Percentiles rank a stretch among this genome's conserved stretches.
These are phyloP conservation scores for Gossypium raimondii DNA, from an alignment of 345 rosid species.

Conservation along the genomic window DNA sequence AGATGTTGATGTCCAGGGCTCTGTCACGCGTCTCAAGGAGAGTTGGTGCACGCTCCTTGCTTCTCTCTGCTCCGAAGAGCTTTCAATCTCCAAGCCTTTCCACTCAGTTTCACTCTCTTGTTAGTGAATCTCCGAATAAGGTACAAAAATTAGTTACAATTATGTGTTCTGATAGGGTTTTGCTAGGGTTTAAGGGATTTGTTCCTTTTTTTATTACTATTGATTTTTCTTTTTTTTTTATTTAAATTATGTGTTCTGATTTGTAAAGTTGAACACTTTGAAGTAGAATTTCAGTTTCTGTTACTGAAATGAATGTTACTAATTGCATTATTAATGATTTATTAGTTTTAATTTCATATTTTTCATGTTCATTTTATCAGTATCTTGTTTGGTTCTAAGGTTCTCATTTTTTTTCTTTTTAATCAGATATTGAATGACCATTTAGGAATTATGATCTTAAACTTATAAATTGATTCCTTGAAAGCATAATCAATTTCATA, in stretches of 20 bases:
- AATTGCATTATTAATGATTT: neutral
- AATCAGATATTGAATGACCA: neutral
- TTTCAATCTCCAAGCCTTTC: constrained; percentile 30
- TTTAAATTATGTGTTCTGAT: neutral
- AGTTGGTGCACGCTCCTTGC: constrained; percentile 37
- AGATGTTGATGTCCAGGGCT: constrained; percentile 52
- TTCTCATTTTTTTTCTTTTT: neutral
- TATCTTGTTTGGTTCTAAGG: neutral
- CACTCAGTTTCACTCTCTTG: constrained; percentile 36
- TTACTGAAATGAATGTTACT: neutral
- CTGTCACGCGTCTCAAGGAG: constrained; percentile 52
- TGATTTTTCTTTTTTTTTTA: neutral
- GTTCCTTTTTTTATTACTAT: neutral
- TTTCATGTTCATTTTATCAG: neutral
- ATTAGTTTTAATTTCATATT: neutral
- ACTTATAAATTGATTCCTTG: neutral
- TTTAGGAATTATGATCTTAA: neutral
- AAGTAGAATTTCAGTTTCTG: neutral
- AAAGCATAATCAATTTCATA: too few species aligned
- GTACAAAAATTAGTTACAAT: constrained; percentile 8
- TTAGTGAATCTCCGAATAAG: constrained; percentile 31
- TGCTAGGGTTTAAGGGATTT: constrained; percentile 42
- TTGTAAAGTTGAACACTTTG: neutral
- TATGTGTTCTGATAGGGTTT: constrained; percentile 25
- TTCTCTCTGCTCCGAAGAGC: constrained; percentile 34